phyloP scores from a whole-genome alignment of 2,329 filamentous ascomycete species.

The Penicillium freii region DNA sequence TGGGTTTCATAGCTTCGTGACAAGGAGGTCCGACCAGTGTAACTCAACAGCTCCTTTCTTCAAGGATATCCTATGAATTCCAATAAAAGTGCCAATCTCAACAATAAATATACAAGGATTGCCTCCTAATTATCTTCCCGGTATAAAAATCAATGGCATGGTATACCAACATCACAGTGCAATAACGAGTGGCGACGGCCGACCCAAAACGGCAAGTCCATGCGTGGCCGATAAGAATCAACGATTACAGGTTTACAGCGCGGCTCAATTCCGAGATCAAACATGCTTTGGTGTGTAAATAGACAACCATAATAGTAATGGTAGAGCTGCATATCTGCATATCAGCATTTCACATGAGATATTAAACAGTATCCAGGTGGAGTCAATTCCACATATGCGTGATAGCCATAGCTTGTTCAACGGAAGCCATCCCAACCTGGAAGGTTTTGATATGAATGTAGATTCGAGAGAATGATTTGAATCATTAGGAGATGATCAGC shows the following conservation, averaged over 20 bases:
- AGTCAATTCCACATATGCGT: not conserved
- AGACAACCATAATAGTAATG: not conserved
- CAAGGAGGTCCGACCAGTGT: not conserved
- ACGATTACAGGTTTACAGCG: conserved; percentile 7
- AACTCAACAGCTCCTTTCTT: not conserved
- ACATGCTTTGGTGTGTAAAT: not conserved
- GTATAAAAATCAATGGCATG: not conserved
- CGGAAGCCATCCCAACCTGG: not conserved
- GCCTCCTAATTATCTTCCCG: too few relatives aligned
- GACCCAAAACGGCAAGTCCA: conserved; percentile 21
- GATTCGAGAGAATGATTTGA: not conserved
- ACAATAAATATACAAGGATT: not conserved
- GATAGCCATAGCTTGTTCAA: not conserved
- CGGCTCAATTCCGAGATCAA: not conserved
- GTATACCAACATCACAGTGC: not conserved
- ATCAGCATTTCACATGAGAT: not conserved
- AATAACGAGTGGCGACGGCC: conserved; percentile 12
- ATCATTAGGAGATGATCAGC: not conserved
- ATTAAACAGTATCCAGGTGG: not conserved
- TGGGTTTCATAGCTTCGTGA: not conserved
- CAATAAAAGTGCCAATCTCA: not conserved
- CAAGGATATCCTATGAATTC: not conserved
- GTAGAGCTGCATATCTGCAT: conserved; percentile 8
- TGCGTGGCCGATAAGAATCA: conserved; percentile 21
- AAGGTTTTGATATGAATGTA: not conserved